These are phyloP conservation scores for Theileria orientalis DNA, from an alignment of 169 alveolate genomes.

Conservation along the genomic window DNA sequence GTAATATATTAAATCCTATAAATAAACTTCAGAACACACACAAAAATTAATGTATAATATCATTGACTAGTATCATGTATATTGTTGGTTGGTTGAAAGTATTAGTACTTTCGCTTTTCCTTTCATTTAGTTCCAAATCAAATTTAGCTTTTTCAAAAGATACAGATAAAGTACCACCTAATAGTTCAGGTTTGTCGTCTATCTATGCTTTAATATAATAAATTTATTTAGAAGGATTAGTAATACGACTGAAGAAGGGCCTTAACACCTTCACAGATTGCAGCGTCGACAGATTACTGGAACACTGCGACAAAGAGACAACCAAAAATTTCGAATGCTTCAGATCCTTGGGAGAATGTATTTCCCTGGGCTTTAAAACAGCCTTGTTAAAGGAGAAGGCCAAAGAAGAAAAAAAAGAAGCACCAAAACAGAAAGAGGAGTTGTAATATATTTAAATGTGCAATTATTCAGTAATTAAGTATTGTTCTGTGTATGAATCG, in stretches of 20 bases:
- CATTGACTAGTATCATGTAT: neutral
- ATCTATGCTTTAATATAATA: neutral
- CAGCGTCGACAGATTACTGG: constrained; percentile 22
- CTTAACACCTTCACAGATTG: constrained; percentile 32
- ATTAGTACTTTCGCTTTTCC: neutral
- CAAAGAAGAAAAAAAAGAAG: constrained; percentile 31
- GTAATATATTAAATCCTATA: too few species aligned
- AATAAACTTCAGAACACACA: too few species aligned
- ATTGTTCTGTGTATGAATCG: constrained; percentile 10
- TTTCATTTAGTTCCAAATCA: neutral
- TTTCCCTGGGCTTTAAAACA: constrained; percentile 16
- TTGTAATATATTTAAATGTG: neutral
- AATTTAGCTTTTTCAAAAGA: neutral
- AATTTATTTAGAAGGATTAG: constrained; percentile 2
- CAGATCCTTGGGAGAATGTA: constrained; percentile 50
- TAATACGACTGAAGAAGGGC: constrained; percentile 9
- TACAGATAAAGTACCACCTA: neutral
- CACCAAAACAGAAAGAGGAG: neutral
- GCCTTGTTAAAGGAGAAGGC: constrained; percentile 14
- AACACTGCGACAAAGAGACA: constrained; percentile 46
- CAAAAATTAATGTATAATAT: neutral
- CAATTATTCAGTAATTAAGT: neutral
- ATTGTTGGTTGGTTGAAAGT: neutral
- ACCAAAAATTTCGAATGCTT: constrained; percentile 57
- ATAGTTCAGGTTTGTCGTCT: neutral